Evolutionary conservation across 2,329 filamentous ascomycete species (phyloP), one percentile per base, ranked within the genome.

Genomic region (Sphaerostilbella broomeana): DNA sequence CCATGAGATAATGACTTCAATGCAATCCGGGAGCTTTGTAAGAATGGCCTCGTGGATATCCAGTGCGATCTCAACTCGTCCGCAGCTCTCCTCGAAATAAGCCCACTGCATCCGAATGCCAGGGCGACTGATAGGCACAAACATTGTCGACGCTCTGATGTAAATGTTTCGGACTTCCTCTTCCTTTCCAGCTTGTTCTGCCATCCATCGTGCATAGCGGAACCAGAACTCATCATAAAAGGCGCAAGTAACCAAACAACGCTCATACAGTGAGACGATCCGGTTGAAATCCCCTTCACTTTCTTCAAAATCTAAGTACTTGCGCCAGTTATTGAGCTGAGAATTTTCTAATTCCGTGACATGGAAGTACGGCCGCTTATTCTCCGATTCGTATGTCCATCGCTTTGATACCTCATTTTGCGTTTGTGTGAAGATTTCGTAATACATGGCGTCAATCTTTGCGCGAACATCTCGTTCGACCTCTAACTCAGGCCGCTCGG

Each of bases 221-320:
- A 94, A 79, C 92, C 92, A 98, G 62, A 97, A 94, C 57, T 97
- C 90, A 35, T 97, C 90, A 57, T 98, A 95, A 50, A 94, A 84
- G 12, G 92, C 90, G 54, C 86, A 94, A 0, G 87, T 90, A 24
- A 95, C 86, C 37, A 98, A 65, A 53, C 89, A 97, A 36, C 92
- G 81, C 67, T 98, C 92, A 58, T 98, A 97, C 21, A 98, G 67
- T 55, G 92, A 92, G 5, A 84, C 76, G 31, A 75, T 82, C 43
- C 92, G 78, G 11, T 71, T 63, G 49, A 80, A 86, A 48, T 89
- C 79, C 37, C 85, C 87, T 60, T 95, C 84, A 0, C 73, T 65
- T 64, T 98, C 92, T 58, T 98, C 92, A 52, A 94, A 97, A 58
- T 97, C 90, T 30, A 98, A 76, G 54, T 97, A 98, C 56, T 94